A percentile compares a stretch with the other conserved stretches of the same genome.
Evolutionary conservation across 2,329 filamentous ascomycete genomes (phyloP).

Genomic region (Botrytis byssoidea): DNA sequence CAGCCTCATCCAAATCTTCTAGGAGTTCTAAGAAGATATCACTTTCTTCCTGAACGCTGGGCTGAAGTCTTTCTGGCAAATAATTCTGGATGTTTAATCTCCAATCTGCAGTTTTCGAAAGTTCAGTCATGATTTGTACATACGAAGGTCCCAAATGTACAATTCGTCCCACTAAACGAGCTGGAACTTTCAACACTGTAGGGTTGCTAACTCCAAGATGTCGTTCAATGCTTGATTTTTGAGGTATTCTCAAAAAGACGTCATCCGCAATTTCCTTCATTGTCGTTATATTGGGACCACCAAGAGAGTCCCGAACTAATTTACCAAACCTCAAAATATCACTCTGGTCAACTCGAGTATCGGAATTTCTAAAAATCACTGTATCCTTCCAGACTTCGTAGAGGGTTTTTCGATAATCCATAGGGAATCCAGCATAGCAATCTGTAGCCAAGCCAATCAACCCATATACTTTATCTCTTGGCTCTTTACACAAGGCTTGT

Average conservation of each 20-base stretch:
- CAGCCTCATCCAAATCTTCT: not conserved
- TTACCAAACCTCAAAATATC: slow-evolving; percentile 19
- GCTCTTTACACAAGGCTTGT: slow-evolving; percentile 35
- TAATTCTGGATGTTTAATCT: slow-evolving; percentile 18
- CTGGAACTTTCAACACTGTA: slow-evolving; percentile 10
- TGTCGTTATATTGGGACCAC: slow-evolving; percentile 4
- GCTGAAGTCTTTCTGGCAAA: not conserved
- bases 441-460: slow-evolving; percentile 37
- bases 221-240: not conserved
- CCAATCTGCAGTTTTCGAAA: slow-evolving; percentile 15
- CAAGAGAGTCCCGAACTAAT: slow-evolving; percentile 19
- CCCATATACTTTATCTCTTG: slow-evolving; percentile 38
- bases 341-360: not conserved
- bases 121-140: slow-evolving; percentile 16
- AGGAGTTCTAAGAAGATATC: slow-evolving; percentile 20
- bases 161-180: slow-evolving; percentile 20
- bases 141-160: slow-evolving; percentile 20
- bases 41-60: slow-evolving; percentile 20
- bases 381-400: slow-evolving; percentile 37
- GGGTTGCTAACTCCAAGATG: not conserved
- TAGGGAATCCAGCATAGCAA: slow-evolving; percentile 30
- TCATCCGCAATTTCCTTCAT: slow-evolving; percentile 10
- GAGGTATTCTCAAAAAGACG: not conserved
- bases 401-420: slow-evolving; percentile 36
- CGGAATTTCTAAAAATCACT: slow-evolving; percentile 32